Base-by-base conservation (phyloP, 345 rosid genomes). In the Kernera saxatilis region DNA sequence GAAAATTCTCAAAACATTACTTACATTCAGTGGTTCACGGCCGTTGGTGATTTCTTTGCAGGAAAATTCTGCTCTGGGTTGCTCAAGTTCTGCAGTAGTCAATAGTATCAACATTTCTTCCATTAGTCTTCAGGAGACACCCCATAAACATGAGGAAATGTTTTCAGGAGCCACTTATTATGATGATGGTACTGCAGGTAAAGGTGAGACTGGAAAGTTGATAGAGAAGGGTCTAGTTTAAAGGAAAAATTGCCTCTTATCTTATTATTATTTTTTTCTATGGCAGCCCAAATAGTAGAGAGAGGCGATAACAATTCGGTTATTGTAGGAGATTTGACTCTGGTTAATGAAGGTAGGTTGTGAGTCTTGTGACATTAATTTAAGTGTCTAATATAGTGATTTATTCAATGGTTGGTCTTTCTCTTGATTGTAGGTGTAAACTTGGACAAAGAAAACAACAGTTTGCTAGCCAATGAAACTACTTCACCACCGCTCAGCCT, bases 401-500 rank as follows among this genome's bases (percentile, higher is more conserved):
- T 67, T 18, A 5, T 23, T 68, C 49, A 36, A 13, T 13, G 53
- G 21, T 0, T 66, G 71, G 37, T 18, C 1, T 53, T 56, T 35
- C 62, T 15, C 9, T 74, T 22, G 29, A 36, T 35, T 43, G 40
- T 57, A 83, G 89, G 77, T 67, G 59, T 29, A 62, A 61, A 45
- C 5, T 41, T 76, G 33, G 85, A 82, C 11, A 82, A 82, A 75
- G 93, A 86, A 75, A 89, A 86, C 77, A 73, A 57, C 6, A 23
- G 18, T 55, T 25, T 44, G 23, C 40, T 79, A 15, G 64, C 69
- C 56, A 70, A 83, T 23, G 67, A 62, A 64, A 74, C 48, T 67
- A 51, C 41, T 51, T 86, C 92, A 27, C 93, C 93, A 22, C 88
- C 86, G 1, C 68, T 89, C 17, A 83, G 86, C 72, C 45, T 77